phyloP scores from a whole-genome alignment of 78 protist species.

The Polysphondylium violaceum region DNA sequence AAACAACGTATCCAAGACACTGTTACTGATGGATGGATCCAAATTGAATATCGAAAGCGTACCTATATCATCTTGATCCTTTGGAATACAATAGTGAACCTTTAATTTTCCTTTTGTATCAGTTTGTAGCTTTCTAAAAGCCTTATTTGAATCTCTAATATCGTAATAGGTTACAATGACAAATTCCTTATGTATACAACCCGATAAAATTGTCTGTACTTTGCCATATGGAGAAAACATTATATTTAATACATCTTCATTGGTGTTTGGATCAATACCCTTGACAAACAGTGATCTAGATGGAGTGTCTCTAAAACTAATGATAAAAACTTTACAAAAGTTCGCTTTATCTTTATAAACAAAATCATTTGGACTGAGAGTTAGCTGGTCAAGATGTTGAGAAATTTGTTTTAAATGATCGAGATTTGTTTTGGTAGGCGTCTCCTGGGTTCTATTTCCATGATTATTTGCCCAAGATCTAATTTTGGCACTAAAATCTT shows the following conservation, averaged over 20 bases:
- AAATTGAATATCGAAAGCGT: constrained; percentile 90
- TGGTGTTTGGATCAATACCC: constrained; percentile 33
- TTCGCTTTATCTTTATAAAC: not conserved
- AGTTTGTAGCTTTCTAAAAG: constrained; percentile 64
- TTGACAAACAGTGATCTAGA: constrained; percentile 77
- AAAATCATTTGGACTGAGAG: not conserved
- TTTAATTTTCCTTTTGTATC: constrained; percentile 10
- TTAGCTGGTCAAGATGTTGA: not conserved
- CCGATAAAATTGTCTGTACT: constrained; percentile 29
- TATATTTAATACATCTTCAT: not conserved
- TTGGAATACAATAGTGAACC: constrained; percentile 67
- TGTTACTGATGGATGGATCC: constrained; percentile 37
- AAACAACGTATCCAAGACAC: constrained; percentile 58
- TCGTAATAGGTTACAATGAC: constrained; percentile 85
- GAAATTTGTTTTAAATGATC: not conserved
- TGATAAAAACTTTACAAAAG: constrained; percentile 3
- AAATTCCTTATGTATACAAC: constrained; percentile 37
- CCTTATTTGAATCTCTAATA: constrained; percentile 80
- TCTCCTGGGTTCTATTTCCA: not conserved
- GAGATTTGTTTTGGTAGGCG: not conserved
- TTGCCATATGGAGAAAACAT: constrained; percentile 60
- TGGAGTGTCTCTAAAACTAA: constrained; percentile 70
- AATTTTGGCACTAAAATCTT: not conserved
- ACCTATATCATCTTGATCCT: constrained; percentile 84
- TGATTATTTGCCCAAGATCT: not conserved